Evolutionary conservation across 2,329 filamentous ascomycete genomes (phyloP).

Genomic region (Xenosphaeropsis pyriputrescens): DNA sequence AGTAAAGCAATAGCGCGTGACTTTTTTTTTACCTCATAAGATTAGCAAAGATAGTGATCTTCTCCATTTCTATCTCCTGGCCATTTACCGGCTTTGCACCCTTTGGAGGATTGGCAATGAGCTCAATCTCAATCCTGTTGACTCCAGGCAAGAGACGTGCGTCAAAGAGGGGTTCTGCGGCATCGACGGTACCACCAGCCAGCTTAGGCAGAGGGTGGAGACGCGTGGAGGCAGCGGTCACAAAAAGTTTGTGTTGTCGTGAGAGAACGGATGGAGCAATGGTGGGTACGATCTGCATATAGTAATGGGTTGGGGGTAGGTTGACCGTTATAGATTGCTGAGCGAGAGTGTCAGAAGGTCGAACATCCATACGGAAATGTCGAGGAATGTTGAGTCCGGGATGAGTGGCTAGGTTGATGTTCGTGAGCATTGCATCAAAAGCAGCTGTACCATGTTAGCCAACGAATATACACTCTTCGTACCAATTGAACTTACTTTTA

Average conservation of each 20-base stretch:
- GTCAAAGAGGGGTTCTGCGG: slow-evolving; percentile 58
- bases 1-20: too few species aligned
- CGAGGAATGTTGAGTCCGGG: slow-evolving; percentile 46
- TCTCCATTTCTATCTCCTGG: slow-evolving; percentile 61
- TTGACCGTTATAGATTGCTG: slow-evolving; percentile 62
- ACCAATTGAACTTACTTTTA: slow-evolving; percentile 25
- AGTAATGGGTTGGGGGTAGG: slow-evolving; percentile 50
- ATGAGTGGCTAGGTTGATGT: slow-evolving; percentile 52
- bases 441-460: slow-evolving; percentile 25
- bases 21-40: slow-evolving; percentile 32
- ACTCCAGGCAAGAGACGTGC: slow-evolving; percentile 54
- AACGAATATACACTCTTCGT: not conserved
- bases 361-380: slow-evolving; percentile 47
- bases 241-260: slow-evolving; percentile 65
- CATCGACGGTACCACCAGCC: slow-evolving; percentile 37
- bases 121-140: slow-evolving; percentile 66
- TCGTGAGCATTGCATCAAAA: slow-evolving; percentile 50
- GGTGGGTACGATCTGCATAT: slow-evolving; percentile 55
- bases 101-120: slow-evolving; percentile 55
- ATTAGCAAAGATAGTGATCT: slow-evolving; percentile 62
- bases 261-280: slow-evolving; percentile 48
- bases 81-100: slow-evolving; percentile 40
- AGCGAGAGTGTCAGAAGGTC: slow-evolving; percentile 47
- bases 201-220: slow-evolving; percentile 30
- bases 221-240: slow-evolving; percentile 52